A percentile compares a stretch with the other conserved stretches of the same genome.
Evolutionary conservation across 2,329 filamentous ascomycete genomes (phyloP).

Genomic region (Trichophyton rubrum): DNA sequence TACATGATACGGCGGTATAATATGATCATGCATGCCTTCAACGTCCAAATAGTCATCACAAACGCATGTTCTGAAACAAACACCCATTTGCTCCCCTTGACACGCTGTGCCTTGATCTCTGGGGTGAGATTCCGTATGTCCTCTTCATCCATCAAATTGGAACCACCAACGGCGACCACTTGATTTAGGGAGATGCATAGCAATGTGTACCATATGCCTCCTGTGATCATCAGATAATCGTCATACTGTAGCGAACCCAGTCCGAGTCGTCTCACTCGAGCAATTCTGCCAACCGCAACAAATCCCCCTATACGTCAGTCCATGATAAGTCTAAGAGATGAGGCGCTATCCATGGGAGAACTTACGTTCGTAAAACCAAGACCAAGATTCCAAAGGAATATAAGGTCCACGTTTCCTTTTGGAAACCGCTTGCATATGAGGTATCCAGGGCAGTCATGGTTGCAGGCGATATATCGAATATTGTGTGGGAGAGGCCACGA

Average conservation of each 20-base stretch:
- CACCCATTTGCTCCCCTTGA: slow-evolving; percentile 49
- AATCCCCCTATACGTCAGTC: background rate
- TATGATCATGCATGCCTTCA: slow-evolving; percentile 43
- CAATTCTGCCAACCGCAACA: slow-evolving; percentile 19
- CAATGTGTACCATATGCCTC: slow-evolving; percentile 44
- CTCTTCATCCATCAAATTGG: slow-evolving; percentile 45
- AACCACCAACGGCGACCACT: slow-evolving; percentile 43
- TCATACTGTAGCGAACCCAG: slow-evolving; percentile 42
- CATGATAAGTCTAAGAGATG: background rate
- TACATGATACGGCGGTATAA: slow-evolving; percentile 42
- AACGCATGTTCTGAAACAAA: slow-evolving; percentile 52
- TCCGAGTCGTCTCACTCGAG: slow-evolving; percentile 33
- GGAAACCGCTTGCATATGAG: slow-evolving; percentile 20
- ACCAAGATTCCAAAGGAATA: slow-evolving; percentile 26
- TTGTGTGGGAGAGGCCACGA: background rate
- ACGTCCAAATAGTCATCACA: slow-evolving; percentile 41
- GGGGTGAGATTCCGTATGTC: slow-evolving; percentile 37
- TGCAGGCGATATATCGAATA: background rate
- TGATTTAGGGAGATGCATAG: slow-evolving; percentile 44
- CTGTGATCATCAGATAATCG: slow-evolving; percentile 45
- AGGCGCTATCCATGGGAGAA: background rate
- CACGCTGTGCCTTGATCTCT: slow-evolving; percentile 31
- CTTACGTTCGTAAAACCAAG: background rate
- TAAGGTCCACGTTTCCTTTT: slow-evolving; percentile 25
- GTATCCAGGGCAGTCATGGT: background rate